A percentile compares a stretch with the other conserved stretches of the same genome.
phyloP scores from a whole-genome alignment of 345 rosid species.

The Pistacia atlantica region DNA sequence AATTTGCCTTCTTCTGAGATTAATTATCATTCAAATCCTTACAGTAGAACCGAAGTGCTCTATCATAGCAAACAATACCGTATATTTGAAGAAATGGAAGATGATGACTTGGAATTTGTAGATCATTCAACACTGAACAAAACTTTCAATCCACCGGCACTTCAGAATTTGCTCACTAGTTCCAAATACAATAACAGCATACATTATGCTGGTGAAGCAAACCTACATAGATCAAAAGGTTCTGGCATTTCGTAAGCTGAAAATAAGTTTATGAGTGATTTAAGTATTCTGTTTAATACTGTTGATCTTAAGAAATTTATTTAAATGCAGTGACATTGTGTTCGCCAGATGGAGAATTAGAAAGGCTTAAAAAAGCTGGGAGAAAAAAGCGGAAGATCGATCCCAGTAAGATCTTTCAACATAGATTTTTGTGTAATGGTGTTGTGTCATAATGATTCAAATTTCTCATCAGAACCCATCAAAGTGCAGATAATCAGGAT shows the following conservation, averaged over 20 bases:
- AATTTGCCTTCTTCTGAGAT: slow-evolving; percentile 71
- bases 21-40: slow-evolving; percentile 53
- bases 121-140: slow-evolving; percentile 31
- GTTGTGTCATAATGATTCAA: slow-evolving; percentile 8
- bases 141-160: slow-evolving; percentile 46
- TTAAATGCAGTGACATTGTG: slow-evolving; percentile 29
- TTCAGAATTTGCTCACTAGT: slow-evolving; percentile 56
- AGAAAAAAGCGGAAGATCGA: slow-evolving; percentile 67
- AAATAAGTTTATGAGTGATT: slow-evolving; percentile 24
- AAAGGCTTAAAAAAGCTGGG: slow-evolving; percentile 57
- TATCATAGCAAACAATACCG: slow-evolving; percentile 59
- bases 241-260: slow-evolving; percentile 24
- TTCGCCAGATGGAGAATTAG: slow-evolving; percentile 43
- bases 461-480: slow-evolving; percentile 15
- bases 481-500: slow-evolving; percentile 44
- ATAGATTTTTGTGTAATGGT: slow-evolving; percentile 1
- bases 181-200: slow-evolving; percentile 35
- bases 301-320: slow-evolving; percentile 20
- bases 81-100: slow-evolving; percentile 73
- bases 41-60: slow-evolving; percentile 31
- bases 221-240: slow-evolving; percentile 30
- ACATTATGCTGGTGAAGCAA: slow-evolving; percentile 42
- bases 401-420: slow-evolving; percentile 55
- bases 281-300: slow-evolving; percentile 22
- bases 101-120: slow-evolving; percentile 52